Evolutionary conservation across 805 yeast genomes (phyloP), one percentile per base, ranked within the genome.

Genomic region (Teunomyces aglyptinius): DNA sequence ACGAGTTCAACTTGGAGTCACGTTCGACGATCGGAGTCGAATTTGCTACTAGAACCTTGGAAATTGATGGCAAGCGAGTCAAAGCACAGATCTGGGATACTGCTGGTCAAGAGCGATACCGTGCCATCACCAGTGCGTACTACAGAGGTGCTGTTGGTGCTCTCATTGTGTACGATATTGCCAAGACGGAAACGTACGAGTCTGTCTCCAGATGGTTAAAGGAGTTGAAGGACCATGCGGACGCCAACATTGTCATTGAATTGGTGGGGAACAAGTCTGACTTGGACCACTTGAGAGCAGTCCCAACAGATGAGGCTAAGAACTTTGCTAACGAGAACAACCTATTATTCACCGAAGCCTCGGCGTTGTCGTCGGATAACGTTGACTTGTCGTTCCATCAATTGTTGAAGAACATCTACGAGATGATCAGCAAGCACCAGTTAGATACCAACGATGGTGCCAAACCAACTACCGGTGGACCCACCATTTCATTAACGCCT

Each of bases 81-180:
- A 89, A 88, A 66, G 92, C 95, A 3, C 96, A 89, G 69, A 85
- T 90, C 57, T 92, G 99, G 99, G 99, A 92, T 69, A 92, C 99
- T 31, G 99, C 99, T 2, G 99, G 99, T 51, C 99, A 92, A 74
- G 99, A 92, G 70, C 83, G 99, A 67, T 92, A 94, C 75, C 82
- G 99, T 59, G 98, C 99, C 38, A 92, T 92, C 67, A 94, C 99
- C 27, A 84, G 94, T 47, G 98, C 98, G 5, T 92, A 92, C 72
- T 92, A 92, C 68, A 81, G 99, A 64, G 99, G 98, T 35, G 98
- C 99, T 1, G 96, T 91, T 45, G 99, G 99, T 49, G 98, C 98
- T 3, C 77, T 92, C 59, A 86, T 92, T 48, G 96, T 92, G 53
- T 92, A 92, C 70, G 99, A 92, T 71, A 92, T 92, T 60, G 82